These are phyloP conservation scores for Talaromyces sp. DNA, from an alignment of 2,329 filamentous ascomycete species.

Conservation along the genomic window DNA sequence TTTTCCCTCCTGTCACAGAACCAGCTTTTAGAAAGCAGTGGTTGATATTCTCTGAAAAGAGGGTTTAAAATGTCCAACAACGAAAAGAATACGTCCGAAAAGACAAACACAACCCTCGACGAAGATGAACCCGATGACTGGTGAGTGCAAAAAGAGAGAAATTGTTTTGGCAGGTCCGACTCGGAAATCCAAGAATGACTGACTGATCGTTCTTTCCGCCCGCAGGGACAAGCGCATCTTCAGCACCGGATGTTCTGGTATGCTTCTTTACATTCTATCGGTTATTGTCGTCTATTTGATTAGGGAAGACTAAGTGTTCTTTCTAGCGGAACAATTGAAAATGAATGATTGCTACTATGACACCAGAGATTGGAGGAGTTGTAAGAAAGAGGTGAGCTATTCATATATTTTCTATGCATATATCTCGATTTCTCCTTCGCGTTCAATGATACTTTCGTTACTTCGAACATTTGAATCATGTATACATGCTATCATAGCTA, in stretches of 20 bases:
- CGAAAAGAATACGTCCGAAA: slow-evolving; percentile 39
- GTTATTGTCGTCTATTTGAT: neutral
- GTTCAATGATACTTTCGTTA: neutral
- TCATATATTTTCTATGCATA: neutral
- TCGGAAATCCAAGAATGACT: slow-evolving; percentile 19
- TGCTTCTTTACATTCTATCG: slow-evolving; percentile 17
- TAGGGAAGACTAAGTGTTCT: neutral
- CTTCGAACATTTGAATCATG: neutral
- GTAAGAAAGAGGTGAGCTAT: slow-evolving; percentile 79
- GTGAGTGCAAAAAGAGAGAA: slow-evolving; percentile 49
- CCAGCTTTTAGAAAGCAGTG: neutral
- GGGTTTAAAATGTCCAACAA: slow-evolving; percentile 55
- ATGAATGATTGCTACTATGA: slow-evolving; percentile 95
- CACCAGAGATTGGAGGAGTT: slow-evolving; percentile 91
- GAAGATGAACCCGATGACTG: slow-evolving; percentile 95
- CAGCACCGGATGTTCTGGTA: slow-evolving; percentile 90
- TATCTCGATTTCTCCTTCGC: neutral
- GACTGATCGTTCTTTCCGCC: slow-evolving; percentile 7
- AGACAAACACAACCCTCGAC: slow-evolving; percentile 44
- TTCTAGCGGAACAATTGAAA: slow-evolving; percentile 73
- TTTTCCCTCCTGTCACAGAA: neutral
- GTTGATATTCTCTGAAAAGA: no score
- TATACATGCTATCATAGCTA: neutral
- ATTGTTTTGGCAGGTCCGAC: slow-evolving; percentile 2
- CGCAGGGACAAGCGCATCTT: slow-evolving; percentile 94